Base-by-base conservation (phyloP, 805 yeast species). In the Candida berthetii region DNA sequence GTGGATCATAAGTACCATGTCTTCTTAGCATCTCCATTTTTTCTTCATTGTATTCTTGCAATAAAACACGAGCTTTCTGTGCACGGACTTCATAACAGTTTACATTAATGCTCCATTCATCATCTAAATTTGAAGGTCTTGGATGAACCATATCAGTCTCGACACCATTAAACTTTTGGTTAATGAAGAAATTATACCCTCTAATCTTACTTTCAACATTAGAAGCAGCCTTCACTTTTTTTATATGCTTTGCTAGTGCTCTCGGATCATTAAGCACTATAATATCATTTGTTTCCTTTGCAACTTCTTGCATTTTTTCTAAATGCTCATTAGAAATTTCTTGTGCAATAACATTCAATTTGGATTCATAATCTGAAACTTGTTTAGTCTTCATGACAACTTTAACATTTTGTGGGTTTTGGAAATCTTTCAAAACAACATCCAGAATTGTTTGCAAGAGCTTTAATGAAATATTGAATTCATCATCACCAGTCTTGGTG, bases 401-500 rank as follows among this genome's bases (percentile, higher is more conserved):
- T 27, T 27, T 27, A 11, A 27, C 13, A 11, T 9, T 27, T 4
- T 27, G 13, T 27, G 29, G 29, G n/a, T 27, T 13, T 11, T 65
- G 54, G 3, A 49, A 27, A 13, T 54, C 55, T n/a, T 62, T 44
- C 1, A 59, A 55, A 22, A 78, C 60, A 3, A 51, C 44, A 20
- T 69, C 63, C 42, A 83, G 46, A 2, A 80, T 34, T 16, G 64
- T 58, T n/a, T 64, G 59, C 64, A 85, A 68, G 2, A 86, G 56
- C 10, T 66, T 57, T 45, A 84, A 50, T 7, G 89, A 80, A 16
- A 74, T 55, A 47, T 70, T 74, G 58, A 87, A 85, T 57, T 88
- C 96, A 14, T 61, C 58, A 19, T 82, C 79, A 0, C 91, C 96
- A 38, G 84, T 56, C 44, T 51, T 60, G 3, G 29, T 10, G n/a